Evolutionary conservation across 768 basidiomycete species (phyloP), one percentile per base, ranked within the genome.

Genomic region (Suillus brevipes): DNA sequence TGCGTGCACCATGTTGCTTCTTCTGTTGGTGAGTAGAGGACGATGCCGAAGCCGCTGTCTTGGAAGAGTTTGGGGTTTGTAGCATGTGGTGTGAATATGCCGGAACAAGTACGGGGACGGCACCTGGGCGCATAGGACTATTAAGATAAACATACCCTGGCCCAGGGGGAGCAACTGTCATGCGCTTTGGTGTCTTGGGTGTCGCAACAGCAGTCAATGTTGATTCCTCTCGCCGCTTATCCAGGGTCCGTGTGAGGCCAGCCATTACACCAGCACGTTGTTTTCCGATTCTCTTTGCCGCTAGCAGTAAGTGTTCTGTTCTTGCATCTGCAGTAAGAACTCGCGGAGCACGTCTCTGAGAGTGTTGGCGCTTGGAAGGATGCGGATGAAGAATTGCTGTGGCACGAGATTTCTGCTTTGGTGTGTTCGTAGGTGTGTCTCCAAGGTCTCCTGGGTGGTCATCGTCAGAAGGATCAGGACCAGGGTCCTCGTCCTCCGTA

Each of bases 261-360:
- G 85, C 82, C 25, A 87, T 72, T n/a, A 85, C 72, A 5, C 82
- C 82, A 0, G 86, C 84, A 9, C 90, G 84, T 62, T 86, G 81
- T 38, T 85, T 83, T 5, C 90, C 90, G 4, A 91, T 81, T 61
- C 79, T 87, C n/a, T 89, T 84, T 10, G 89, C 87, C 4, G 91
- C 91, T 14, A 90, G 78, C 2, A 93, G 79, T 13, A 92, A 77
- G 69, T 90, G 90, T 69, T 92, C 91, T 0, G 83, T 81, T 55
- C 88, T 84, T 5, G 91, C 91, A 66, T 93, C 91, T 2, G 88
- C 78, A 66, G 82, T 73, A 52, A 84, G 64, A 47, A 83, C 72
- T 42, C 70, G 70, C 6, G 72, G 72, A 1, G 70, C 6, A 50
- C 60, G 55, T 64, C 76, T 72, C 61, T 76, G 75, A 38, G 72